These are phyloP conservation scores for Mortierella sp. DNA, from an alignment of 371 early-diverging fungal species.

Conservation along the genomic window DNA sequence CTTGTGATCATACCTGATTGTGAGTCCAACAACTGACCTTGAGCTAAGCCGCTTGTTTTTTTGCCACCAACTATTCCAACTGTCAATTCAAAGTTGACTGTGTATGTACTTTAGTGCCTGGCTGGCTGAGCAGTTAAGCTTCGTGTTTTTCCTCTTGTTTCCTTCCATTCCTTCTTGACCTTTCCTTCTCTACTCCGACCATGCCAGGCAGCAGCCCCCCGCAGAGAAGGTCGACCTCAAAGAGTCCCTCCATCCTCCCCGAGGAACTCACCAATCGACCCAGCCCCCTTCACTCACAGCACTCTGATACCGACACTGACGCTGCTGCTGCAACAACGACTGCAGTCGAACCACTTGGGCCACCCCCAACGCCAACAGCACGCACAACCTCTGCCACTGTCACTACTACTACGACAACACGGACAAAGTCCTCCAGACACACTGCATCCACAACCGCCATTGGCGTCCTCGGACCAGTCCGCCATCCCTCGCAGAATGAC, in stretches of 20 bases:
- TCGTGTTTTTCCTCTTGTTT: neutral
- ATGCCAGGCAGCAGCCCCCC: conserved; percentile 12
- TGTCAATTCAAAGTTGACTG: neutral
- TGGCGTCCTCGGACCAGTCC: conserved; percentile 30
- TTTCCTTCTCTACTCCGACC: neutral
- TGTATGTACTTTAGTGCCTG: neutral
- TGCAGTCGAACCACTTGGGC: neutral
- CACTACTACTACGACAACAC: neutral
- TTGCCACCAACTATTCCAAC: neutral
- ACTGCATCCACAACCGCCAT: neutral
- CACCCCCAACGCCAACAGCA: neutral
- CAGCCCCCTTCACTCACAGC: neutral
- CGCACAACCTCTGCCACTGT: neutral
- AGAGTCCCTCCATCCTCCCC: conserved; percentile 15
- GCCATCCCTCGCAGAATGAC: conserved; percentile 44
- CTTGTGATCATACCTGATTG: too few species aligned
- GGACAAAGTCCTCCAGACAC: neutral
- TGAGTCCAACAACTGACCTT: neutral
- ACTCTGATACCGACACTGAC: conserved; percentile 8
- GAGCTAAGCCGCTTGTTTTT: neutral
- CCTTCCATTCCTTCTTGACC: neutral
- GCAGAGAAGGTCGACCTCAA: neutral
- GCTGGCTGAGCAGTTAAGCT: neutral
- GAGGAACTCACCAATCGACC: neutral
- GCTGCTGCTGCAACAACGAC: neutral